Evolutionary conservation across 2,329 filamentous ascomycete species (phyloP), one percentile per base, ranked within the genome.

Genomic region (Pseudopithomyces chartarum): DNA sequence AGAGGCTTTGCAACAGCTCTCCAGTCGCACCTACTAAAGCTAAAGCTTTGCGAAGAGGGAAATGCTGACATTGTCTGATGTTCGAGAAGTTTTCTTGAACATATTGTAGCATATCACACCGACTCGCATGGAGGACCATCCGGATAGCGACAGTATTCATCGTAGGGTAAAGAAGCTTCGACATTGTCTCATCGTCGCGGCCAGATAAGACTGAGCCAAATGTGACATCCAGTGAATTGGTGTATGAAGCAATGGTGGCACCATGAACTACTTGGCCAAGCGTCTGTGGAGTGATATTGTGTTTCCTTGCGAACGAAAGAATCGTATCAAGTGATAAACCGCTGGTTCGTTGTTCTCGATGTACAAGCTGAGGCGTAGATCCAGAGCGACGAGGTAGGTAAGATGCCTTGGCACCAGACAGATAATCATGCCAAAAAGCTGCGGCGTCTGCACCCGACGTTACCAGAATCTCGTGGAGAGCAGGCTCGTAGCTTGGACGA

Each of bases 91-190:
- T 88, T 1, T 87, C 84, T 68, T 97, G 92, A 61, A 92, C 82
- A 67, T 93, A 90, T 12, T 79, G 81, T 26, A 97, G 76, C 76
- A 96, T 87, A 0, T 87, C 82, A 0, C 73, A 61, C 0, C 84
- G 77, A 0, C 82, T 86, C 1, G 91, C 91, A 64, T 95, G 90
- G 2, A 97, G 72, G 2, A 93, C 81, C 1, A 84, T 84, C 11
- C 92, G 84, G 7, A 96, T 81, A 0, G 89, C 85, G 0, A 97
- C 87, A 0, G 93, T 97, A 68, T 96, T 97, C 90, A 97, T 97
- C 0, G 90, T 91, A 0, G 93, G 94, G 66, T 97, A 97, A 69
- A 93, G 81, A 12, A 94, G 75, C 23, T 84, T 74, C 42, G 90
- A 84, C 0, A 86, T 84, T 15, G 85, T 83, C 44, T 90, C 87